These are phyloP conservation scores for Gonium pectorale DNA, from an alignment of 139 green algal genomes.

Conservation along the genomic window DNA sequence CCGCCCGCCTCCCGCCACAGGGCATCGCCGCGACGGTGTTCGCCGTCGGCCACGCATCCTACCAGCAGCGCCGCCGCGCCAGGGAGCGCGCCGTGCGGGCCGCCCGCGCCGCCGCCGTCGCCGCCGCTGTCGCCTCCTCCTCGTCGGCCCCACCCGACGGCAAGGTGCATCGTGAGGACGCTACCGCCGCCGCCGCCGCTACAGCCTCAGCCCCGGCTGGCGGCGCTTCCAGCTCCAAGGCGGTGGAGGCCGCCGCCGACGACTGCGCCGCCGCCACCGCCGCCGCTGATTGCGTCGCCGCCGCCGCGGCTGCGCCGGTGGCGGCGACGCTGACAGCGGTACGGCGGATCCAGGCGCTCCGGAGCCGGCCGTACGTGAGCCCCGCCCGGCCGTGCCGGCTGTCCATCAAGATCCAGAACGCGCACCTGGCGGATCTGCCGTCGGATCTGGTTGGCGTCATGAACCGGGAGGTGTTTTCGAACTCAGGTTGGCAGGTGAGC, in stretches of 20 bases:
- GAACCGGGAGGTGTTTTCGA: neutral
- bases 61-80: conserved; percentile 3
- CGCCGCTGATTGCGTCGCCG: neutral
- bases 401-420: conserved; percentile 13
- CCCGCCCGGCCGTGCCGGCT: conserved; percentile 18
- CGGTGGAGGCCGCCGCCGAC: too few species aligned
- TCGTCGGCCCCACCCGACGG: too few species aligned
- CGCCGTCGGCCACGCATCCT: conserved; percentile 1
- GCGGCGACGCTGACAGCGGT: neutral
- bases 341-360: neutral
- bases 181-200: neutral
- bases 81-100: neutral
- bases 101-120: neutral
- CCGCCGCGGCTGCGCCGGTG: neutral
- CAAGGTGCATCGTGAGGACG: neutral
- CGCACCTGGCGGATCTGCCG: conserved; percentile 29
- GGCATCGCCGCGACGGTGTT: conserved; percentile 1
- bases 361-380: neutral
- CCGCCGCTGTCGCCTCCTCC: too few species aligned
- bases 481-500: conserved; percentile 24
- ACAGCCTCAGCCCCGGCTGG: neutral
- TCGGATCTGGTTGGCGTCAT: neutral
- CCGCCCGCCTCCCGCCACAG: neutral
- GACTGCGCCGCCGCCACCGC: too few species aligned
- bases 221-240: too few species aligned